Evolutionary conservation across 495 filamentous ascomycete genomes (phyloP).

Genomic region (Penicillium alfredii): DNA sequence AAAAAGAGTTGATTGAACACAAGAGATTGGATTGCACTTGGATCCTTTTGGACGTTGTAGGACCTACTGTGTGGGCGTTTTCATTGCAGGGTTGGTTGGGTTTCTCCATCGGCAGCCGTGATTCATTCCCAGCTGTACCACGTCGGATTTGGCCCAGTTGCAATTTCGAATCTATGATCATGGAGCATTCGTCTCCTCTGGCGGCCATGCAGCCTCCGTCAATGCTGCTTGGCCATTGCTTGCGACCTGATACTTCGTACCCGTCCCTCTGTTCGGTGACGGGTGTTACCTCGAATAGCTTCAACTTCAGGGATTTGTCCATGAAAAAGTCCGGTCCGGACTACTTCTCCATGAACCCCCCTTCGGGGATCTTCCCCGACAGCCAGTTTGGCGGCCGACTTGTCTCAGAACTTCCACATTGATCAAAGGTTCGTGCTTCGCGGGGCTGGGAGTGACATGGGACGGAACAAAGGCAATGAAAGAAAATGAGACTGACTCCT

Average conservation of each 20-base stretch:
- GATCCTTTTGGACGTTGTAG: not conserved
- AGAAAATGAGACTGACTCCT: no score
- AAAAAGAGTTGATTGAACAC: no score
- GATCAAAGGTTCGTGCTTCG: constrained; percentile 66
- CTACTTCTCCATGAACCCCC: constrained; percentile 77
- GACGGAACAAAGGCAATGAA: constrained; percentile 9
- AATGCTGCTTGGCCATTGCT: constrained; percentile 51
- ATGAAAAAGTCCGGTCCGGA: constrained; percentile 54
- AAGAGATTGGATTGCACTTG: no score
- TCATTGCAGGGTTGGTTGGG: constrained; percentile 1
- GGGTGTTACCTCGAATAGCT: constrained; percentile 55
- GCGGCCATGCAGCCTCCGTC: constrained; percentile 87
- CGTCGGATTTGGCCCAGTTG: constrained; percentile 4
- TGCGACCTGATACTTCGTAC: constrained; percentile 48
- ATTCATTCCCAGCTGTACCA: constrained; percentile 4
- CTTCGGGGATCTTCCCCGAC: constrained; percentile 84
- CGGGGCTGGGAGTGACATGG: no score
- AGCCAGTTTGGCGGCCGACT: constrained; percentile 81
- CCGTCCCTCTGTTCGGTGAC: constrained; percentile 47
- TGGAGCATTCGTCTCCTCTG: constrained; percentile 92
- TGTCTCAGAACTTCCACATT: constrained; percentile 94
- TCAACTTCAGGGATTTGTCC: constrained; percentile 67
- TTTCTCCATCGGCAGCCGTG: constrained; percentile 7
- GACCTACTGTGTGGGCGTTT: not conserved
- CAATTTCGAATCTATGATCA: constrained; percentile 28